Evolutionary conservation across 352 stramenopile species (phyloP).

Genomic region (Globisporangium rhizosaccharum): DNA sequence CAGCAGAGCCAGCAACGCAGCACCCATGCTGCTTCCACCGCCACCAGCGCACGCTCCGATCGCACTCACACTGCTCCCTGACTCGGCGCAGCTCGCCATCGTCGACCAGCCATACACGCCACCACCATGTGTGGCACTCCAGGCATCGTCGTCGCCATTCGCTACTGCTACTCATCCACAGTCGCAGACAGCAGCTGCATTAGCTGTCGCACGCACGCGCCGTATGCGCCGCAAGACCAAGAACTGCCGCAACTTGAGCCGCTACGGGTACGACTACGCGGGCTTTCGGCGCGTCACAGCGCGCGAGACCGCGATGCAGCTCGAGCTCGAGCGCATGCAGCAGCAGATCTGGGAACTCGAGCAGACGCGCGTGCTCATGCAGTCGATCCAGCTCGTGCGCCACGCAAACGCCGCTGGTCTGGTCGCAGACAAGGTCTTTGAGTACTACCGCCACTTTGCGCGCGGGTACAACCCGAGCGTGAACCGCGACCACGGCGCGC

Average conservation of each 20-base stretch:
- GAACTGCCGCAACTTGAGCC: constrained; percentile 37
- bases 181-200: neutral
- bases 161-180: neutral
- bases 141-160: neutral
- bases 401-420: constrained; percentile 34
- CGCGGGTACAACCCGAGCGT: constrained; percentile 35
- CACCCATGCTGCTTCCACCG: neutral
- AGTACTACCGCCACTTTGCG: constrained; percentile 48
- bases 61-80: constrained; percentile 8
- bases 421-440: constrained; percentile 30
- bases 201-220: neutral
- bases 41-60: neutral
- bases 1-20: neutral
- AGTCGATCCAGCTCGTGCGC: constrained; percentile 36
- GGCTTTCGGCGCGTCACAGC: constrained; percentile 28
- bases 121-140: neutral
- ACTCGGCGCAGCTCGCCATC: constrained; percentile 11
- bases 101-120: constrained; percentile 5
- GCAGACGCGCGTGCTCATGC: constrained; percentile 33
- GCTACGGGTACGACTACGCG: constrained; percentile 21
- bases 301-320: constrained; percentile 22
- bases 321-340: constrained; percentile 27
- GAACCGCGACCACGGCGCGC: constrained; percentile 10
- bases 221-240: constrained; percentile 24
- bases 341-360: constrained; percentile 42